Evolutionary conservation across 23 red algal species (phyloP).

Genomic region (Gracilaria domingensis): DNA sequence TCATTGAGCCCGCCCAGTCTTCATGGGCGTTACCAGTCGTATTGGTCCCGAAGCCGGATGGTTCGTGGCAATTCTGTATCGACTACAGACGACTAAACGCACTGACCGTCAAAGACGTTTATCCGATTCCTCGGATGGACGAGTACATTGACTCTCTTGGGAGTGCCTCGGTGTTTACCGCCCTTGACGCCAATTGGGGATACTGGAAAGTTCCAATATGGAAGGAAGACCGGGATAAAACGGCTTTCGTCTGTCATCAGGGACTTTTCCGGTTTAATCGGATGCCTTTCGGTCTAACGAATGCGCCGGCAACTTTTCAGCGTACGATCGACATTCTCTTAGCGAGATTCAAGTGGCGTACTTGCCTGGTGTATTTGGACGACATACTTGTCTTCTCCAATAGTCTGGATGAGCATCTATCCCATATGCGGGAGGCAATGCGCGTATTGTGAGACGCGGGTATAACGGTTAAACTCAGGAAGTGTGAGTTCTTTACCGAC

Average conservation of each 20-base stretch:
- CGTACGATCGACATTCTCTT: conserved; percentile 38
- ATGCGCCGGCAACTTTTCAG: conserved; percentile 51
- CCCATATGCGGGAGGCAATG: conserved; percentile 13
- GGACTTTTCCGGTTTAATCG: conserved; percentile 4
- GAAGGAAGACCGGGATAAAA: neutral
- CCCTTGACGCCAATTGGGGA: conserved; percentile 21
- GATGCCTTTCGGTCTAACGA: conserved; percentile 46
- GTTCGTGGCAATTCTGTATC: conserved; percentile 17
- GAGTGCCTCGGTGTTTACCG: conserved; percentile 28
- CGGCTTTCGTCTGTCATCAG: neutral
- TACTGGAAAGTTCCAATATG: conserved; percentile 40
- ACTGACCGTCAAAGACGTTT: conserved; percentile 26
- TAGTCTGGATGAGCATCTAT: conserved; percentile 28
- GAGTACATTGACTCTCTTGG: conserved; percentile 34
- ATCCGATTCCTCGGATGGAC: conserved; percentile 49
- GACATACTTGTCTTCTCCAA: conserved; percentile 58
- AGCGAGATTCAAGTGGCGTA: conserved; percentile 28
- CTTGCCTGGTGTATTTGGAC: conserved; percentile 43
- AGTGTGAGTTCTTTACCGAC: conserved; percentile 32
- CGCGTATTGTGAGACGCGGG: conserved; percentile 21
- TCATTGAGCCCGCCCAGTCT: conserved; percentile 18
- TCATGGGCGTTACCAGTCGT: conserved; percentile 21
- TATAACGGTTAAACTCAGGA: conserved; percentile 18
- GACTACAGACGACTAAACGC: conserved; percentile 45
- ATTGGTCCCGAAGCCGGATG: conserved; percentile 37